phyloP scores from a whole-genome alignment of 176 grass and related monocot species.

The Triticum aestivum region DNA sequence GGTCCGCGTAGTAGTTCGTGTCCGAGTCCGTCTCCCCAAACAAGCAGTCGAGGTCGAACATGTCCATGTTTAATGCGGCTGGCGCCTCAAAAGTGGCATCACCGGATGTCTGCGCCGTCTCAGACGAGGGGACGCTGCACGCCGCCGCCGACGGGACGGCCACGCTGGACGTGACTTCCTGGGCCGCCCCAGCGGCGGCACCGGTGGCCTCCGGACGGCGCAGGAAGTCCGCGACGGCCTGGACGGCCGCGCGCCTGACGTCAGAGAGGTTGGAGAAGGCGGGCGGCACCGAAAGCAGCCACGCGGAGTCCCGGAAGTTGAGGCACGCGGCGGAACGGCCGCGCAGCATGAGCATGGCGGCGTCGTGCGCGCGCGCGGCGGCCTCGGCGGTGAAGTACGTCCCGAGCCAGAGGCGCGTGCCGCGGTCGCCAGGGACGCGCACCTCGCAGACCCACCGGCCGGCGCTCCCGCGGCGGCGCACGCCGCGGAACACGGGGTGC shows the following conservation, averaged over 20 bases:
- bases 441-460: constrained; percentile 48
- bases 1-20: background rate
- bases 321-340: constrained; percentile 18
- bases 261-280: background rate
- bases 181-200: background rate
- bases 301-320: constrained; percentile 4
- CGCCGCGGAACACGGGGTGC: constrained; percentile 39
- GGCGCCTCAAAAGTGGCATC: background rate
- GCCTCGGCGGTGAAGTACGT: constrained; percentile 63
- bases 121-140: background rate
- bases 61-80: background rate
- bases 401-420: constrained; percentile 69
- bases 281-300: background rate
- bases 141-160: background rate
- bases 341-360: constrained; percentile 49
- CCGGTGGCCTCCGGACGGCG: background rate
- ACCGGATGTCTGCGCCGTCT: background rate
- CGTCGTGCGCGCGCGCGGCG: constrained; percentile 78
- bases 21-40: background rate
- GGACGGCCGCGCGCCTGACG: background rate
- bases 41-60: background rate
- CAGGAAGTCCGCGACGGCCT: background rate
- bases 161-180: background rate
- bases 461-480: constrained; percentile 5
- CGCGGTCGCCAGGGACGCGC: constrained; percentile 29